Conservation (phyloP, 179 eudicot genomes). For the Amaranthus tricolor region DNA sequence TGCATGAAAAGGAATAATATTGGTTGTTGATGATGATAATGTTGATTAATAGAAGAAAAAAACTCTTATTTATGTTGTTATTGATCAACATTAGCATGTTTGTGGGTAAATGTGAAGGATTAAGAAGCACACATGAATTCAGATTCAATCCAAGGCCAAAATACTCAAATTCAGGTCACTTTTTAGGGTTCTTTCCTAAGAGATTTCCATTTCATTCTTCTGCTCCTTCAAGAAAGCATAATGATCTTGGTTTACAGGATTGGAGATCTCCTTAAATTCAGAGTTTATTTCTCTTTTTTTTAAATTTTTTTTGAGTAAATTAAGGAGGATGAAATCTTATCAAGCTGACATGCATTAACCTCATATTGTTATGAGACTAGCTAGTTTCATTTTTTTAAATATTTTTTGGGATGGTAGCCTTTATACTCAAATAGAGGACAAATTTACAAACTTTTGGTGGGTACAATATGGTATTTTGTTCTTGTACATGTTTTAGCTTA, state of each 20-base stretch:
- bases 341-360: slow-evolving; percentile 17
- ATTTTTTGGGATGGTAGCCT: neutral
- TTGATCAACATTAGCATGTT: slow-evolving; percentile 23
- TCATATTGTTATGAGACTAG: neutral
- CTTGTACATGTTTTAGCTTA: slow-evolving; percentile 10
- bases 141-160: slow-evolving; percentile 35
- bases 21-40: neutral
- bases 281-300: too few species aligned
- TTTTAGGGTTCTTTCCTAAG: slow-evolving; percentile 52
- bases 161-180: slow-evolving; percentile 42
- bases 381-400: neutral
- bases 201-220: slow-evolving; percentile 49
- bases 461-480: slow-evolving; percentile 4
- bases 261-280: slow-evolving; percentile 48
- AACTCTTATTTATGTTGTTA: neutral
- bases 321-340: neutral
- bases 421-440: neutral
- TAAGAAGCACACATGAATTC: slow-evolving; percentile 39
- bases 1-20: neutral
- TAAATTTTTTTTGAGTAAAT: neutral
- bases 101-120: slow-evolving; percentile 34
- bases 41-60: slow-evolving; percentile 1
- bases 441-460: slow-evolving; percentile 12
- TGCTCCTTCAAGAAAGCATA: slow-evolving; percentile 68
- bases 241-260: slow-evolving; percentile 50